Percentiles rank a stretch among this genome's conserved stretches.
Evolutionary conservation across 176 grass and related monocot genomes (phyloP).

Genomic region (Panicum miliaceum): DNA sequence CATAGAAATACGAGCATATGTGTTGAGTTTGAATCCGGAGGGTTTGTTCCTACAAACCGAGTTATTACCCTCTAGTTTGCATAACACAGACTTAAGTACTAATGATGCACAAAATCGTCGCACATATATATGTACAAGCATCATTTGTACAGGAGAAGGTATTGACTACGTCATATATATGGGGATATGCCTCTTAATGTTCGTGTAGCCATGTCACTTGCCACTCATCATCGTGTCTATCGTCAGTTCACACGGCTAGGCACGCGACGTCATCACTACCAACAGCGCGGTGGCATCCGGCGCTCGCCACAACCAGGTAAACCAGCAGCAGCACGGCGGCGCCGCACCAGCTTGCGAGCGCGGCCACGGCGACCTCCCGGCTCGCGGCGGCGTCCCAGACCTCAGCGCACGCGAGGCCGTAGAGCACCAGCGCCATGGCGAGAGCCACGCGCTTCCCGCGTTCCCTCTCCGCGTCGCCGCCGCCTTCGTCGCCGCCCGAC

Average conservation of each 20-base stretch:
- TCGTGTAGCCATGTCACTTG: neutral
- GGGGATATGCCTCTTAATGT: no score
- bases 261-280: neutral
- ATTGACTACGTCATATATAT: neutral
- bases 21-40: no score
- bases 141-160: neutral
- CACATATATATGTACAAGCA: no score
- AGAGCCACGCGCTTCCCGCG: neutral
- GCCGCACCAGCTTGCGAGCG: conserved; percentile 36
- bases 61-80: no score
- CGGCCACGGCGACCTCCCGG: conserved; percentile 34
- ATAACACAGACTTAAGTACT: no score
- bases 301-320: neutral
- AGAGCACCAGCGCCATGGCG: conserved; percentile 31
- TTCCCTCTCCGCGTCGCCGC: neutral
- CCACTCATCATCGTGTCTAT: neutral
- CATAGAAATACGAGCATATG: no score
- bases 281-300: neutral
- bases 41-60: no score
- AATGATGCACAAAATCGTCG: no score
- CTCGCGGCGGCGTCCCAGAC: neutral
- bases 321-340: conserved; percentile 16
- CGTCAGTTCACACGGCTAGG: neutral
- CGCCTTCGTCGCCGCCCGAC: neutral
- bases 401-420: conserved; percentile 28